phyloP scores from a whole-genome alignment of 2,329 filamentous ascomycete genomes.

The Hymenoscyphus linearis region DNA sequence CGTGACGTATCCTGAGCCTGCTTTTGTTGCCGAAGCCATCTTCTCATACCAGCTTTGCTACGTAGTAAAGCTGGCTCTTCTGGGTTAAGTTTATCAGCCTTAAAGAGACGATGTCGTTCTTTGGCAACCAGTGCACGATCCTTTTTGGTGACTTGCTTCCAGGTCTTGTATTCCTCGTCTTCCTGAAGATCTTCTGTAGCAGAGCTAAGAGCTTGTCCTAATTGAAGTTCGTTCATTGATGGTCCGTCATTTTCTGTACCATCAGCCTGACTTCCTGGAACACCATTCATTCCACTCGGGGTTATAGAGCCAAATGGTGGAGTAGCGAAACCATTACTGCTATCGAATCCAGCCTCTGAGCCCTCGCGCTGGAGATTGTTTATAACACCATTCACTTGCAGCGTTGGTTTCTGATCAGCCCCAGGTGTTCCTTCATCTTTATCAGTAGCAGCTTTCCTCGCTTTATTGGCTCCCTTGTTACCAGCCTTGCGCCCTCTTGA shows the following conservation, averaged over 20 bases:
- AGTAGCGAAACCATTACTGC: conserved; percentile 81
- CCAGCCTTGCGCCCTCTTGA: conserved; percentile 87
- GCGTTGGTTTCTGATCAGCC: conserved; percentile 66
- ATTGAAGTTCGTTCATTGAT: conserved; percentile 59
- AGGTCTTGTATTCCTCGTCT: conserved; percentile 94
- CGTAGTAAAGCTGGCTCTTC: conserved; percentile 86
- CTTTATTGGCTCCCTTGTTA: conserved; percentile 59
- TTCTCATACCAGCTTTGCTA: conserved; percentile 81
- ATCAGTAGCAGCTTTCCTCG: conserved; percentile 67
- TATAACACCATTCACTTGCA: conserved; percentile 61
- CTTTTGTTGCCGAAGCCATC: conserved; percentile 76
- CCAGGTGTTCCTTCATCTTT: conserved; percentile 75
- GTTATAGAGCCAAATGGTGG: conserved; percentile 73
- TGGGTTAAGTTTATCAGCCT: conserved; percentile 73
- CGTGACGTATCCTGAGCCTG: conserved; percentile 51
- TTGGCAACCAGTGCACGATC: conserved; percentile 82
- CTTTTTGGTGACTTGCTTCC: conserved; percentile 98
- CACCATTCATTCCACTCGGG: conserved; percentile 65
- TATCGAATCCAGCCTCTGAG: conserved; percentile 69
- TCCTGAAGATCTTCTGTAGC: conserved; percentile 72
- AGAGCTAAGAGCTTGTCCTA: conserved; percentile 59
- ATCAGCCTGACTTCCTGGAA: conserved; percentile 70
- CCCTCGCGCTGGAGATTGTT: conserved; percentile 59
- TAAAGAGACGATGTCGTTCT: conserved; percentile 81
- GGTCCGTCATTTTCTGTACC: conserved; percentile 82